Conservation (phyloP, 2,329 filamentous ascomycete species). For the Aureobasidium leucospermi region DNA sequence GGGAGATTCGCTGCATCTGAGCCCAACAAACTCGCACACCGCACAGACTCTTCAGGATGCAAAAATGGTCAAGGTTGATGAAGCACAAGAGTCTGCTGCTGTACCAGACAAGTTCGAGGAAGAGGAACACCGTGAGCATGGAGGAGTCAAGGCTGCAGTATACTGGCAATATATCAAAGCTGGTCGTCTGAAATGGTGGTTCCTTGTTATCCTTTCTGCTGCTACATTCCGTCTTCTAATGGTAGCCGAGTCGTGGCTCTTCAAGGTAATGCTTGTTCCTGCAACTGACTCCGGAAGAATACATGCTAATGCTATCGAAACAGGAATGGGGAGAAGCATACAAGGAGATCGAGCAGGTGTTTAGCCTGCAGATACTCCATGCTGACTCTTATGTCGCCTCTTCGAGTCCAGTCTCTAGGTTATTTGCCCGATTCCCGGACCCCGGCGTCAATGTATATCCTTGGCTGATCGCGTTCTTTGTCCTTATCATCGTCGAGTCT, state of each 20-base stretch:
- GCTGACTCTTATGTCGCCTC: not conserved
- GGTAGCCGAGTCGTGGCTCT: conserved; percentile 66
- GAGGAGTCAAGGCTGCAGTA: conserved; percentile 65
- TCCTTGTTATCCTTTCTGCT: conserved; percentile 55
- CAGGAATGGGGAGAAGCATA: conserved; percentile 74
- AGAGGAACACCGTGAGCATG: conserved; percentile 66
- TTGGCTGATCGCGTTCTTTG: conserved; percentile 66
- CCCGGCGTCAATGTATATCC: conserved; percentile 61
- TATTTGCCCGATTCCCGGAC: conserved; percentile 52
- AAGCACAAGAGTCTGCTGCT: conserved; percentile 43
- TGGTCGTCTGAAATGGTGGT: conserved; percentile 69
- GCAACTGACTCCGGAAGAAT: no score
- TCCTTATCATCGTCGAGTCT: conserved; percentile 56
- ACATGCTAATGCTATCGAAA: not conserved
- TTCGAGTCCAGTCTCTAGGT: conserved; percentile 11
- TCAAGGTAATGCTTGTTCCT: conserved; percentile 47
- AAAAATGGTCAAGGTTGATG: conserved; percentile 23
- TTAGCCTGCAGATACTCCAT: not conserved
- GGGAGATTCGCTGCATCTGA: conserved; percentile 16
- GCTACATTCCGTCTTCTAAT: conserved; percentile 56
- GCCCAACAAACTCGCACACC: conserved; percentile 15
- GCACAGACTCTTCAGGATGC: conserved; percentile 21
- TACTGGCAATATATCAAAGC: conserved; percentile 84
- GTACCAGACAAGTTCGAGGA: conserved; percentile 70
- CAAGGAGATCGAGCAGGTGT: conserved; percentile 25